phyloP scores from a whole-genome alignment of 2,329 filamentous ascomycete species.

The Nigrospora sphaerica region DNA sequence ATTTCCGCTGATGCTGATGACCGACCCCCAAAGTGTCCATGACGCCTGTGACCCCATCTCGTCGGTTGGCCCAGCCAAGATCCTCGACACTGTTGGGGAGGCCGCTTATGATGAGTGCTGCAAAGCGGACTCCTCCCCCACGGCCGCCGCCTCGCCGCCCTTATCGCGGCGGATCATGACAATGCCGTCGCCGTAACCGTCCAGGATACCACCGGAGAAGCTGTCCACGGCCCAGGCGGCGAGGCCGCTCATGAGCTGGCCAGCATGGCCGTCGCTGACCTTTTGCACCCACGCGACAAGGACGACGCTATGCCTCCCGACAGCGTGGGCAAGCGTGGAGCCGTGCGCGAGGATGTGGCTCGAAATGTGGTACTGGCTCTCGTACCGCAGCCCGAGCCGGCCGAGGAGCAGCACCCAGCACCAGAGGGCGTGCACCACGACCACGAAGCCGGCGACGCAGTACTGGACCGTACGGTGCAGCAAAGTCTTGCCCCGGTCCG shows the following conservation, averaged over 20 bases:
- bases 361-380: conserved; percentile 59
- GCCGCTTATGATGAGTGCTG: too few species aligned
- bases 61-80: too few species aligned
- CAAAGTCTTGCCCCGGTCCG: conserved; percentile 31
- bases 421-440: conserved; percentile 53
- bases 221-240: conserved; percentile 57
- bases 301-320: conserved; percentile 43
- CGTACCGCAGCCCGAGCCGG: conserved; percentile 50
- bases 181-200: conserved; percentile 43
- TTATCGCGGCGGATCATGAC: conserved; percentile 6
- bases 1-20: too few species aligned
- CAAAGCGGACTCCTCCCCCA: too few species aligned
- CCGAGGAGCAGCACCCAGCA: conserved; percentile 47
- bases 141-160: too few species aligned
- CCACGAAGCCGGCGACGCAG: conserved; percentile 49
- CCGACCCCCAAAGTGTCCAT: too few species aligned
- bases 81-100: too few species aligned
- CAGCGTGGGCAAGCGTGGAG: conserved; percentile 42
- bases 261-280: conserved; percentile 59
- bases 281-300: conserved; percentile 48
- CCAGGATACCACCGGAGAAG: conserved; percentile 58
- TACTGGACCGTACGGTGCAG: conserved; percentile 52
- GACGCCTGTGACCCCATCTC: too few species aligned
- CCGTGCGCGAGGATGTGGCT: conserved; percentile 47
- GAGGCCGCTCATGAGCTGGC: conserved; percentile 47